Evolutionary conservation across 2,329 filamentous ascomycete species (phyloP).

Genomic region (Diplodia corticola): DNA sequence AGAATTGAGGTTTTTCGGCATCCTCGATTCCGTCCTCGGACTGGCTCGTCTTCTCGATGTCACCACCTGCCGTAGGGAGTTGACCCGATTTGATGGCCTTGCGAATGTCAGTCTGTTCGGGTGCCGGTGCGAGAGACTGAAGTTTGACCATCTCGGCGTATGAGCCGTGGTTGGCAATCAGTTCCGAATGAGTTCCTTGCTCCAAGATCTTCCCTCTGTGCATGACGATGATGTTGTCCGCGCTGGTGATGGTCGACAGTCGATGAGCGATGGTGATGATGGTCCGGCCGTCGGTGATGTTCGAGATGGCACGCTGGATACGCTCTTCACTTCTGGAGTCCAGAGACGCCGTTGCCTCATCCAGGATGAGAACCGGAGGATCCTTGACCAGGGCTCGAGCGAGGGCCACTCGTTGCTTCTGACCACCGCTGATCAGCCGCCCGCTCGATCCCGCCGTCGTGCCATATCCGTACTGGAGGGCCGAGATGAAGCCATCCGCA

Average conservation of each 20-base stretch:
- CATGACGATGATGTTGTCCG: slow-evolving; percentile 43
- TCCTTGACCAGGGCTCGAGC: slow-evolving; percentile 58
- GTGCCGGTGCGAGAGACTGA: slow-evolving; percentile 38
- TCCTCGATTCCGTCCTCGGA: slow-evolving; percentile 29
- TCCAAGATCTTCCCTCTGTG: slow-evolving; percentile 40
- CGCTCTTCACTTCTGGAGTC: slow-evolving; percentile 59
- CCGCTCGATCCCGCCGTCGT: slow-evolving; percentile 56
- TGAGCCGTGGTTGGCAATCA: slow-evolving; percentile 39
- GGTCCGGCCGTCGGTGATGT: slow-evolving; percentile 37
- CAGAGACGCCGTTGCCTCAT: slow-evolving; percentile 63
- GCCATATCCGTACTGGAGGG: slow-evolving; percentile 51
- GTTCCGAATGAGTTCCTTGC: slow-evolving; percentile 38
- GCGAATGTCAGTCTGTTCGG: background rate
- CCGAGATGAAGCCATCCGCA: slow-evolving; percentile 57
- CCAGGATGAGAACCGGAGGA: slow-evolving; percentile 59
- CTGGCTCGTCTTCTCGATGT: slow-evolving; percentile 32
- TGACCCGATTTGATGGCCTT: slow-evolving; percentile 15
- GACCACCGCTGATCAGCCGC: slow-evolving; percentile 57
- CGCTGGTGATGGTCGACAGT: slow-evolving; percentile 39
- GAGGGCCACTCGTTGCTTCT: slow-evolving; percentile 61
- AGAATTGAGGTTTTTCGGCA: slow-evolving; percentile 17
- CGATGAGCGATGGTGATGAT: slow-evolving; percentile 44
- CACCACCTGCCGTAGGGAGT: slow-evolving; percentile 26
- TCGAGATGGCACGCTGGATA: slow-evolving; percentile 50
- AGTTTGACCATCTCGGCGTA: slow-evolving; percentile 54